Conservation (phyloP, 1,284 basidiomycete genomes). For the Mycena sp. region DNA sequence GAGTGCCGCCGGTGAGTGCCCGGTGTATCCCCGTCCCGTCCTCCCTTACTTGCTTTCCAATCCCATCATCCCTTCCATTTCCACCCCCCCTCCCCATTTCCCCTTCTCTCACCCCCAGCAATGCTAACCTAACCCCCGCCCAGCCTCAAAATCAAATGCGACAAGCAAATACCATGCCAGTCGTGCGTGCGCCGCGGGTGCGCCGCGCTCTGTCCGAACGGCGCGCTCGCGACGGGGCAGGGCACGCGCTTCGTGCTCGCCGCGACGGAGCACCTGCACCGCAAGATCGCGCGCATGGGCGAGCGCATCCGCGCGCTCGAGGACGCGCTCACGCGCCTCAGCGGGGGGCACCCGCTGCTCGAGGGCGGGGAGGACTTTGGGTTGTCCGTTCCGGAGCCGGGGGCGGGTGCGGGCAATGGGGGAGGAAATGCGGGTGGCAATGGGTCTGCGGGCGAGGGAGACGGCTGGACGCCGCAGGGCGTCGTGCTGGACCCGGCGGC, state of each 20-base stretch:
- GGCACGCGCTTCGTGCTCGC: constrained; percentile 76
- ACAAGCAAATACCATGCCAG: constrained; percentile 77
- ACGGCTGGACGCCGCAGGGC: constrained; percentile 26
- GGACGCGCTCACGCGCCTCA: constrained; percentile 64
- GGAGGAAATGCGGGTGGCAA: not conserved
- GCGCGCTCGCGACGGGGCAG: constrained; percentile 69
- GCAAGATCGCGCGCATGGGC: constrained; percentile 66
- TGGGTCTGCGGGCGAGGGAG: constrained; percentile 39
- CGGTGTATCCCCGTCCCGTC: constrained; percentile 36
- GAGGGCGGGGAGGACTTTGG: constrained; percentile 41
- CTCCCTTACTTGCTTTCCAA: constrained; percentile 11
- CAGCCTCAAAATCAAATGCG: constrained; percentile 79
- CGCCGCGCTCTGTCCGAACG: constrained; percentile 76
- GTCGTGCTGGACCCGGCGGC: constrained; percentile 24
- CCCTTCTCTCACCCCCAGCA: constrained; percentile 28
- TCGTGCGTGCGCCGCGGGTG: constrained; percentile 61
- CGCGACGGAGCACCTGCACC: constrained; percentile 78
- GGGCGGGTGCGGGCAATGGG: not conserved
- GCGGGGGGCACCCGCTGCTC: constrained; percentile 68
- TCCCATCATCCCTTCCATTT: too few species aligned
- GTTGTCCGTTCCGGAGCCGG: constrained; percentile 5
- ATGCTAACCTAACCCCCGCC: constrained; percentile 24
- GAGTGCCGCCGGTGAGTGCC: constrained; percentile 70
- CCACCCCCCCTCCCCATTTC: not conserved
- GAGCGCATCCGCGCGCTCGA: constrained; percentile 73